Evolutionary conservation across 108 stramenopile species (phyloP).

Genomic region (Poteriospumella lacustris): DNA sequence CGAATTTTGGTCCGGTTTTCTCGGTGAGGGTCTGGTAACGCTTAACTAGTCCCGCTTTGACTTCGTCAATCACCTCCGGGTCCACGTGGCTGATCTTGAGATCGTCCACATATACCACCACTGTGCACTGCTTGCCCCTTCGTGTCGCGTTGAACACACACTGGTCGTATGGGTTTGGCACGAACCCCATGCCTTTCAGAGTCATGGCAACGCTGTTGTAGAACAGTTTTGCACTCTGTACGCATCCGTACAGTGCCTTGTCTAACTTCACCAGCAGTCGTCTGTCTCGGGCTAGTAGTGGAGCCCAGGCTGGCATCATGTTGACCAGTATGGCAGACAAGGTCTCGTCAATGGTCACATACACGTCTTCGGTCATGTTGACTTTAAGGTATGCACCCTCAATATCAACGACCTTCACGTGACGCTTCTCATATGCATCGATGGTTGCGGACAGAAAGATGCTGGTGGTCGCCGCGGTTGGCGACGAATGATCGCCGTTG

Average conservation of each 20-base stretch:
- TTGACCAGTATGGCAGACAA: too few relatives aligned
- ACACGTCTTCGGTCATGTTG: too few relatives aligned
- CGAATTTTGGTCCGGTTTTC: not conserved
- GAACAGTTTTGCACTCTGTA: not conserved
- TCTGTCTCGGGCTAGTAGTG: too few relatives aligned
- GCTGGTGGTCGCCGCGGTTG: too few relatives aligned
- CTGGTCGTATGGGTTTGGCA: not conserved
- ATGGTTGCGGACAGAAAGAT: too few relatives aligned
- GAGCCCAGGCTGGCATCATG: too few relatives aligned
- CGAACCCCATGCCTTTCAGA: not conserved
- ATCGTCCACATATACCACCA: conserved; percentile 10
- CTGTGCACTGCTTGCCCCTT: conserved; percentile 8
- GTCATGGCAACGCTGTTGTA: not conserved
- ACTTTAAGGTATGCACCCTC: too few relatives aligned
- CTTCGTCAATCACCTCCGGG: not conserved
- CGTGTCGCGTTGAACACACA: conserved; percentile 14
- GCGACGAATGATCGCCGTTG: too few relatives aligned
- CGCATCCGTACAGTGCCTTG: conserved; percentile 1
- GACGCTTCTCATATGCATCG: too few relatives aligned
- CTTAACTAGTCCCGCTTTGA: not conserved
- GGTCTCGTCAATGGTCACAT: too few relatives aligned
- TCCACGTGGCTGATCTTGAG: not conserved
- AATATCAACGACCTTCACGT: too few relatives aligned
- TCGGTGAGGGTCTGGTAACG: not conserved
- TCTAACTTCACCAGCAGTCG: not conserved